Conservation (phyloP, 73 alveolate species). For the Tetrahymena borealis region DNA sequence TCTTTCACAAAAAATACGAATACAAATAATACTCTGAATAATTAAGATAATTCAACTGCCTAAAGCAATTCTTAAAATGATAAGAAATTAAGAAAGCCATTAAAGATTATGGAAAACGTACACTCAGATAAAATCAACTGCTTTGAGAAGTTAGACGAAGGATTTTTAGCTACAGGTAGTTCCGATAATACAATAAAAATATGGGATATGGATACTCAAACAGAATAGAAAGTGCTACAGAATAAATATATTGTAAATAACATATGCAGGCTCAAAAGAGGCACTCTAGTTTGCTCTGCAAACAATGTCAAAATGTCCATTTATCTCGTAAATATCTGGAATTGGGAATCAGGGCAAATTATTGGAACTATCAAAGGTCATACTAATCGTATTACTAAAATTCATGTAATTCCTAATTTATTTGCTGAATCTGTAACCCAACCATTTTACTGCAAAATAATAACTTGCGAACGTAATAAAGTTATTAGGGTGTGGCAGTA, state of each 20-base stretch:
- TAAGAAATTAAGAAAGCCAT: neutral
- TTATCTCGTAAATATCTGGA: neutral
- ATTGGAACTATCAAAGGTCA: neutral
- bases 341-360: neutral
- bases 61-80: neutral
- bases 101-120: neutral
- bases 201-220: neutral
- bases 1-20: neutral
- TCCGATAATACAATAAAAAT: neutral
- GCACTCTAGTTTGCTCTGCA: neutral
- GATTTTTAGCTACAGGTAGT: neutral
- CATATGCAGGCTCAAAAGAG: neutral
- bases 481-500: neutral
- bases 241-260: neutral
- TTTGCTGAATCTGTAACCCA: neutral
- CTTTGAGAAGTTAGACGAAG: neutral
- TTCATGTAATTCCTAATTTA: neutral
- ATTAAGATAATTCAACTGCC: neutral
- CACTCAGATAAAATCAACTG: neutral
- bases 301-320: neutral
- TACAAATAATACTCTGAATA: neutral
- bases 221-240: neutral
- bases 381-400: neutral
- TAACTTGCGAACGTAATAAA: neutral
- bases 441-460: neutral